Base-by-base conservation (phyloP, 257 asterid genomes). In the Prunella vulgaris region DNA sequence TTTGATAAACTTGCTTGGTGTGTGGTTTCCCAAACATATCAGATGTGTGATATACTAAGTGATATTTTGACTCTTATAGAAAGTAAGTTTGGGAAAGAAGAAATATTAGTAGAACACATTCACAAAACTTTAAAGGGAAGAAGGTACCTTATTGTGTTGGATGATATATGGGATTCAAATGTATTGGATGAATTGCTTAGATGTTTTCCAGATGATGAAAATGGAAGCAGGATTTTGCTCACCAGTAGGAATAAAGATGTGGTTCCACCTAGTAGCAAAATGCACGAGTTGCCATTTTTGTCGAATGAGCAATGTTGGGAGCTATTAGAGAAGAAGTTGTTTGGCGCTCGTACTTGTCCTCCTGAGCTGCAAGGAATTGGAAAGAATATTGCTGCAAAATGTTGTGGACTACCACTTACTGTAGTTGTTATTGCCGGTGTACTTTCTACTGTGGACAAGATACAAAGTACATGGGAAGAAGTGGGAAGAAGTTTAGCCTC, bases 371-470 rank as follows among this genome's bases (percentile, higher is more conserved):
- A 21, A 32, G 48, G 1, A 5, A 7, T 51, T 3, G 82, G 82
- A 7, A 20, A 53, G 74, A 1, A 18, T 46, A 80, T 80, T 3
- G 82, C 80, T 10, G 7, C 1, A 21, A 62, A 52, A 5, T 83
- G 85, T 10, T 7, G 18, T 0, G 88, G 88, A 5, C 25, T 80
- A n/a, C 85, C 88, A 15, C 77, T 83, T 17, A 65, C 77, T 1
- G 74, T 84, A 8, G 79, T 81, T 71, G 73, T 81, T 7, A 46
- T 76, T n/a, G 86, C 84, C 53, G 84, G 81, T 9, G 60, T 78
- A 38, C 82, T 84, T 38, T 61, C 60, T 10, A 60, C 5, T 2
- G 37, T 20, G 74, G 37, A 25, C 20, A 56, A 40, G 54, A 68
- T 46, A 7, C 66, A 64, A 60, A 68, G 58, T 14, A 40, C 27